Conservation (phyloP, 176 grass and related monocot genomes). For the Coix lacrymajobi region DNA sequence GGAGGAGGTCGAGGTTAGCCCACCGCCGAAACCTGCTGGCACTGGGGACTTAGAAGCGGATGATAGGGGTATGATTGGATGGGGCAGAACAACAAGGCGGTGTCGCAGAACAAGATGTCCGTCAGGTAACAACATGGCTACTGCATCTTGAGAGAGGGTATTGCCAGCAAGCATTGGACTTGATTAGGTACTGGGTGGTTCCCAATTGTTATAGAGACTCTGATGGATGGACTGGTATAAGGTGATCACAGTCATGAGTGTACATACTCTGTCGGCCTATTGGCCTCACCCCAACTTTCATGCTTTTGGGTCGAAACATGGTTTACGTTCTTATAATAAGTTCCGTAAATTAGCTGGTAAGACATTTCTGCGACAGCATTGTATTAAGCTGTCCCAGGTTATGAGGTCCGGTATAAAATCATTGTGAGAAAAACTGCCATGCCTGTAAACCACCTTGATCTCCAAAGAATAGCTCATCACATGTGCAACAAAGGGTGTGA, state of each 20-base stretch:
- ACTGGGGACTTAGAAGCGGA: constrained; percentile 37
- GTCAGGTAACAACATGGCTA: constrained; percentile 25
- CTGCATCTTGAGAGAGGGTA: constrained; percentile 28
- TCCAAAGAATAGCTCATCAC: constrained; percentile 17
- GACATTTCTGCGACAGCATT: constrained; percentile 29
- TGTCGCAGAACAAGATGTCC: constrained; percentile 67
- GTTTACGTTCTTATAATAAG: constrained; percentile 40
- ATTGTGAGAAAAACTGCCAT: constrained; percentile 20
- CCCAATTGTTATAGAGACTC: constrained; percentile 26
- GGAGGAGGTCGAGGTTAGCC: constrained; percentile 20
- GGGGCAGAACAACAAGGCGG: constrained; percentile 85
- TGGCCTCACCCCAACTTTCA: constrained; percentile 9
- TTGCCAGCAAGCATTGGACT: constrained; percentile 10
- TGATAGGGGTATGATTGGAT: constrained; percentile 60
- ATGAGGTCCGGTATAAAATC: constrained; percentile 19
- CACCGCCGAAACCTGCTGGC: constrained; percentile 31
- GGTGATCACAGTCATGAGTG: constrained; percentile 26
- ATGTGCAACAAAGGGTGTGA: not conserved
- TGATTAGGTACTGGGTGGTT: not conserved
- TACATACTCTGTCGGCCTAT: constrained; percentile 37
- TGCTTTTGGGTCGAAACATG: constrained; percentile 38
- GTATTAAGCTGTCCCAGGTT: constrained; percentile 22
- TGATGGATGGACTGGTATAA: constrained; percentile 29
- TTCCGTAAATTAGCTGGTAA: constrained; percentile 31
- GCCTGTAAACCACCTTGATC: constrained; percentile 11